Evolutionary conservation across 2,329 filamentous ascomycete species (phyloP).

Genomic region (Ceratocystis cubensis): DNA sequence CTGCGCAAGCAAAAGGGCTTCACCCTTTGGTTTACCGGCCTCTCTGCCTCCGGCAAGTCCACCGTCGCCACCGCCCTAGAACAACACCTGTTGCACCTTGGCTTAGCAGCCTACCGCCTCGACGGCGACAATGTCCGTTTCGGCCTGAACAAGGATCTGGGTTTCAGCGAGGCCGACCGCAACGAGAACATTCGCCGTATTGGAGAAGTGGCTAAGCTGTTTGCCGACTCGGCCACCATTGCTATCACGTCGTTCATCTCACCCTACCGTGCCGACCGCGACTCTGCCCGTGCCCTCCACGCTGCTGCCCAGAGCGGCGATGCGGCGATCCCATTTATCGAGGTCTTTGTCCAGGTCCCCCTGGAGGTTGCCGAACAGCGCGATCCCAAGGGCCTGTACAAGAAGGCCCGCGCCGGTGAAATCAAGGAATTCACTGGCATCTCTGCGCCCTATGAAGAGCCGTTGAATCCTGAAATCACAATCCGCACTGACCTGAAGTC

Average conservation of each 20-base stretch:
- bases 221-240: slow-evolving; percentile 77
- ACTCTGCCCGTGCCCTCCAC: slow-evolving; percentile 72
- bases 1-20: slow-evolving; percentile 75
- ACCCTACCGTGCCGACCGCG: slow-evolving; percentile 77
- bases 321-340: slow-evolving; percentile 72
- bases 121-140: slow-evolving; percentile 98
- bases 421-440: slow-evolving; percentile 98
- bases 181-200: slow-evolving; percentile 98
- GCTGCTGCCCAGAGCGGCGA: slow-evolving; percentile 41
- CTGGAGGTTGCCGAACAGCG: slow-evolving; percentile 86
- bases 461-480: slow-evolving; percentile 71
- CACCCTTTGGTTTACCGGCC: slow-evolving; percentile 95
- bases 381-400: slow-evolving; percentile 95
- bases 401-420: slow-evolving; percentile 84
- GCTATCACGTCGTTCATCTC: slow-evolving; percentile 96
- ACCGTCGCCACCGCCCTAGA: slow-evolving; percentile 94
- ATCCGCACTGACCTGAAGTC: slow-evolving; percentile 70
- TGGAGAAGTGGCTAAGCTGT: slow-evolving; percentile 91
- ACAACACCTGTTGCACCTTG: slow-evolving; percentile 84
- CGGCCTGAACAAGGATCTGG: slow-evolving; percentile 93
- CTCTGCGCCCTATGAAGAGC: slow-evolving; percentile 87
- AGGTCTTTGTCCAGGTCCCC: slow-evolving; percentile 86
- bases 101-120: slow-evolving; percentile 74
- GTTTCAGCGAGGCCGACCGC: slow-evolving; percentile 82
- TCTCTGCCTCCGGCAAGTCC: slow-evolving; percentile 92